phyloP scores from a whole-genome alignment of 2,329 filamentous ascomycete genomes.

The Trichophyton rubrum region DNA sequence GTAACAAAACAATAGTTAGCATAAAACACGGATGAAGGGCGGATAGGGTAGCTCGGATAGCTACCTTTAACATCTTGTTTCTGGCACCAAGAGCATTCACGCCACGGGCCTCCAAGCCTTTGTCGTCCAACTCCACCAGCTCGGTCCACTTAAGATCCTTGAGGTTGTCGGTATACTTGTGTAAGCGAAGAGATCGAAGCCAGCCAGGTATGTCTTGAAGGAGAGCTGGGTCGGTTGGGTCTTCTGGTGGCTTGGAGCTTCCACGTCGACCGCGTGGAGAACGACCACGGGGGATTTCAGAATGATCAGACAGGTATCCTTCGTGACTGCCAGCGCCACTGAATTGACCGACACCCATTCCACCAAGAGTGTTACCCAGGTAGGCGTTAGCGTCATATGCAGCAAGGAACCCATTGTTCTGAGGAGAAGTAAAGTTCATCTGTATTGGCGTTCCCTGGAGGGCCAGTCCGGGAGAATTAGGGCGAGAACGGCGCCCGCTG shows the following conservation, averaged over 20 bases:
- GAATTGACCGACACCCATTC: conserved; percentile 60
- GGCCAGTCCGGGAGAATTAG: conserved; percentile 75
- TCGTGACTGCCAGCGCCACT: conserved; percentile 60
- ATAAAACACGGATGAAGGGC: background rate
- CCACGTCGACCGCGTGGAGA: conserved; percentile 86
- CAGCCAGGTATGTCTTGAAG: conserved; percentile 92
- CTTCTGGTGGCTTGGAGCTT: conserved; percentile 94
- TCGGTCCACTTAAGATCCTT: conserved; percentile 98
- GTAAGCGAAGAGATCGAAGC: conserved; percentile 84
- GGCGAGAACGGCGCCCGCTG: conserved; percentile 56
- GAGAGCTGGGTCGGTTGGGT: conserved; percentile 80
- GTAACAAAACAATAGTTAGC: conserved; percentile 4
- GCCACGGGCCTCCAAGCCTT: conserved; percentile 79
- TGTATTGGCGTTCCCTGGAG: conserved; percentile 50
- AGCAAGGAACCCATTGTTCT: conserved; percentile 86
- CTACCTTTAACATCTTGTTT: conserved; percentile 92
- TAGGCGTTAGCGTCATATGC: conserved; percentile 69
- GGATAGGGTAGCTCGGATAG: background rate
- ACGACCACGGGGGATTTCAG: conserved; percentile 76
- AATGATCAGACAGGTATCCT: conserved; percentile 87
- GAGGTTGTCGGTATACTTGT: conserved; percentile 97
- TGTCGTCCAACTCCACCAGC: conserved; percentile 80
- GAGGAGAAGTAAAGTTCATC: conserved; percentile 70
- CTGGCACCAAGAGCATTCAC: conserved; percentile 90
- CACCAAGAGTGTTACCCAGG: conserved; percentile 58